Evolutionary conservation across 345 rosid species (phyloP), one percentile per base, ranked within the genome.

Genomic region (Heritiera fomes): DNA sequence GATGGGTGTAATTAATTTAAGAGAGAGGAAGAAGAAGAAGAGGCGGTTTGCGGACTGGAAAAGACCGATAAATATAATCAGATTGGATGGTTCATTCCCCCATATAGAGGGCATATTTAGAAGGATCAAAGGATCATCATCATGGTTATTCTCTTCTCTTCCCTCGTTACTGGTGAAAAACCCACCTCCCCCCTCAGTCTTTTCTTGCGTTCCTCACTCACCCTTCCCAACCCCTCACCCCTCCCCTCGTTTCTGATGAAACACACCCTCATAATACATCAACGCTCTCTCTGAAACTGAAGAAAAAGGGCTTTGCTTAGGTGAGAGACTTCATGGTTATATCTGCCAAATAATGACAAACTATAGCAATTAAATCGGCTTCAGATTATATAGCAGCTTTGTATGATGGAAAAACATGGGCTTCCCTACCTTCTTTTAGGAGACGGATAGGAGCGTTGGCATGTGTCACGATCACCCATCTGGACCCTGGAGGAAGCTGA

Each of bases 221-320:
- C 49, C 18, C 49, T 11, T 46, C 8, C 52, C 52, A 47, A 9
- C 52, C 50, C 17, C 34, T 15, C 78, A 4, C 4, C 43, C 43
- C 43, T 5, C 45, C 63, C 84, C 87, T 85, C 89, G 84, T 83
- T 87, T 78, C 80, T 78, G 75, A 59, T 81, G 83, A 79, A 66
- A 43, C 28, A 17, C 8, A 41, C 43, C 47, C 47, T 32, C 46
- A 32, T 18, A 76, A 1, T 71, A 38, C 71, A 8, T 75, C 23
- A 6, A 7, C 8, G 0, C 59, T 18, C 73, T 6, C 28, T 49
- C 59, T 56, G 30, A 38, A 61, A 50, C 72, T n/a, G 47, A 70
- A 74, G 41, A 71, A 78, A 75, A 38, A 14, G 38, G 38, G 38
- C 3, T 34, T 70, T 1, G 41, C 11, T 28, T 47, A 68, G 45